A percentile compares a stretch with the other conserved stretches of the same genome.
Evolutionary conservation across 768 basidiomycete genomes (phyloP).

Genomic region (Dioszegia crocea): DNA sequence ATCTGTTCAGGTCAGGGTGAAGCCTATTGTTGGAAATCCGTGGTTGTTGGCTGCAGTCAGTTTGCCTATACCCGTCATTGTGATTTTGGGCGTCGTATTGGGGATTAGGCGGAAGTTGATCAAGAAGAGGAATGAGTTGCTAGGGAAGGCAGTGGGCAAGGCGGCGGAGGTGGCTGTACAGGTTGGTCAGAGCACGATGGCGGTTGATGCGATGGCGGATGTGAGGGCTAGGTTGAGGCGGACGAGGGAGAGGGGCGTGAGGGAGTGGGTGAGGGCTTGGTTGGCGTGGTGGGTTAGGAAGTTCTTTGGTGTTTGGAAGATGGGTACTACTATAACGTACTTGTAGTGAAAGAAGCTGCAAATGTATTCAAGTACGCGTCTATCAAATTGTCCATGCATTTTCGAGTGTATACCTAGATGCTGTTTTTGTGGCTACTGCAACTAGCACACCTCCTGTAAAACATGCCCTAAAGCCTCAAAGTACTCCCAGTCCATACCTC

Average conservation of each 20-base stretch:
- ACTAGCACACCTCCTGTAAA: too few species aligned
- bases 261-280: conserved; percentile 26
- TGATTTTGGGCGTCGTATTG: not conserved
- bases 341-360: too few species aligned
- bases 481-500: too few species aligned
- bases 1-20: not conserved
- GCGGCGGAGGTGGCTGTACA: not conserved
- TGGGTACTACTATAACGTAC: conserved; percentile 43
- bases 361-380: too few species aligned
- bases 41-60: conserved; percentile 5
- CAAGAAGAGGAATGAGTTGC: conserved; percentile 4
- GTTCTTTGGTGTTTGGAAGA: conserved; percentile 34
- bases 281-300: conserved; percentile 34
- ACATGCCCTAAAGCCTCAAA: too few species aligned
- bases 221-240: conserved; percentile 18
- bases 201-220: conserved; percentile 7
- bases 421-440: too few species aligned
- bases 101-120: not conserved
- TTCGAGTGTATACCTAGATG: too few species aligned
- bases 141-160: not conserved
- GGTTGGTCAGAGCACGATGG: not conserved
- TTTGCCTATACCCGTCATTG: conserved; percentile 4
- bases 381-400: too few species aligned
- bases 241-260: conserved; percentile 17
- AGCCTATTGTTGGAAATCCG: not conserved